Evolutionary conservation across 2,329 filamentous ascomycete species (phyloP), one percentile per base, ranked within the genome.

Genomic region (Fusarium penzigii): DNA sequence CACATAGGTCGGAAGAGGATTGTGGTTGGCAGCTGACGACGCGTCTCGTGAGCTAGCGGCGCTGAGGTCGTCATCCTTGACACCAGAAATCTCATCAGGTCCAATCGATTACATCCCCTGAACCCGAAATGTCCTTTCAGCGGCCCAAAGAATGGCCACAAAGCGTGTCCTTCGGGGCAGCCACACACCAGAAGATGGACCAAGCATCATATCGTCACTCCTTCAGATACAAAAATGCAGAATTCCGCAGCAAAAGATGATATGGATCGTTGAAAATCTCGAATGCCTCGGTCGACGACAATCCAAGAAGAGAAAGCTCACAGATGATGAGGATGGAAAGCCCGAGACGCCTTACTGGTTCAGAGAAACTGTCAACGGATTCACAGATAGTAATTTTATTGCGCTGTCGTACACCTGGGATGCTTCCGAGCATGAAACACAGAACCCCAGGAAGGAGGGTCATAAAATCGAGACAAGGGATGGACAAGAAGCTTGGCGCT

Each of bases 191-290:
- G 9, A 17, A 3, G 7, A 34, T 1, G 11, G 29, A 11, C 2
- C 10, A 0, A 40, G 17, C 1, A 14, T 49, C 6, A 13, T 59
- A 0, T 36, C 50, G 3, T 42, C 50, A 2, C 17, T 61, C 4
- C 13, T 61, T 0, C n/a, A 61, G 7, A 55, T 50, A 3, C 56
- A 61, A 9, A 16, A 51, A 48, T 59, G 43, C 5, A 20, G 44
- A 1, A 34, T 54, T 2, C 48, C 58, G 0, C 58, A 61, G n/a
- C 56, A 61, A 10, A 61, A 61, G 6, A 61, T 57, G 56, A 53
- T 50, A 2, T 61, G 58, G 53, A 59, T 61, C 13, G 48, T 61
- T 10, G 46, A 59, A n/a, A 57, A 59, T 6, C 56, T 61, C 2
- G 55, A 61, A 36, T 61, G 58, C 36, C 58, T 61, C 5, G 34